These are phyloP conservation scores for Ogataea nitratoaversa DNA, from an alignment of 805 yeast species.

Conservation along the genomic window DNA sequence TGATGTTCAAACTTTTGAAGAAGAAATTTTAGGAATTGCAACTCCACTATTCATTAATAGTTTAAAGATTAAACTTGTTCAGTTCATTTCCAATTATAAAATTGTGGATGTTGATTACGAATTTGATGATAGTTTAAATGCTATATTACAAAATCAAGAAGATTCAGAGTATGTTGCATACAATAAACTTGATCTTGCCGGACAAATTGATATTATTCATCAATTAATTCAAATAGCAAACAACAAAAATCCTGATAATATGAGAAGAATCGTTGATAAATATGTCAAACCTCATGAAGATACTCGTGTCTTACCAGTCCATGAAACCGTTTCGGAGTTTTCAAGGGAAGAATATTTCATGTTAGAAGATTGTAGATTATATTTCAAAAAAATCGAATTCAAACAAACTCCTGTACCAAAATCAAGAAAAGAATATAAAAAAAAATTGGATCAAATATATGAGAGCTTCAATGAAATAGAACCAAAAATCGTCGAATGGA, in stretches of 20 bases:
- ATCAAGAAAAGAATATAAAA: slow-evolving; percentile 26
- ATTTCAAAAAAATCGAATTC: slow-evolving; percentile 33
- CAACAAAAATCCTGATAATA: slow-evolving; percentile 39
- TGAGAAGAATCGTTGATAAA: slow-evolving; percentile 46
- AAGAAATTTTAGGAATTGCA: slow-evolving; percentile 48
- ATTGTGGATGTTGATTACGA: slow-evolving; percentile 27
- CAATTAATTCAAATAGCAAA: slow-evolving; percentile 36
- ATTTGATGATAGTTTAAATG: slow-evolving; percentile 22
- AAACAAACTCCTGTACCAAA: slow-evolving; percentile 34
- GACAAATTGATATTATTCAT: slow-evolving; percentile 48
- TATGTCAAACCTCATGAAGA: slow-evolving; percentile 25
- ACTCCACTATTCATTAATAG: slow-evolving; percentile 40
- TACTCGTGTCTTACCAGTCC: slow-evolving; percentile 20
- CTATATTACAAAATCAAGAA: slow-evolving; percentile 10
- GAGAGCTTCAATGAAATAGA: slow-evolving; percentile 25
- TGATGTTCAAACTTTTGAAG: slow-evolving; percentile 57
- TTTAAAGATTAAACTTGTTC: slow-evolving; percentile 39
- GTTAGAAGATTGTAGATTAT: slow-evolving; percentile 51
- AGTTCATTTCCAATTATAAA: slow-evolving; percentile 35
- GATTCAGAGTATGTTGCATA: slow-evolving; percentile 13
- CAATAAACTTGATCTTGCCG: slow-evolving; percentile 34
- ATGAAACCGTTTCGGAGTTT: slow-evolving; percentile 10
- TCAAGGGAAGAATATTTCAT: slow-evolving; percentile 30
- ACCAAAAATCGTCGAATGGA: slow-evolving; percentile 34
- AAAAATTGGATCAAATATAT: slow-evolving; percentile 18